Conservation (phyloP, 192 early-diverging fungal genomes). For the Coemansia umbellata region DNA sequence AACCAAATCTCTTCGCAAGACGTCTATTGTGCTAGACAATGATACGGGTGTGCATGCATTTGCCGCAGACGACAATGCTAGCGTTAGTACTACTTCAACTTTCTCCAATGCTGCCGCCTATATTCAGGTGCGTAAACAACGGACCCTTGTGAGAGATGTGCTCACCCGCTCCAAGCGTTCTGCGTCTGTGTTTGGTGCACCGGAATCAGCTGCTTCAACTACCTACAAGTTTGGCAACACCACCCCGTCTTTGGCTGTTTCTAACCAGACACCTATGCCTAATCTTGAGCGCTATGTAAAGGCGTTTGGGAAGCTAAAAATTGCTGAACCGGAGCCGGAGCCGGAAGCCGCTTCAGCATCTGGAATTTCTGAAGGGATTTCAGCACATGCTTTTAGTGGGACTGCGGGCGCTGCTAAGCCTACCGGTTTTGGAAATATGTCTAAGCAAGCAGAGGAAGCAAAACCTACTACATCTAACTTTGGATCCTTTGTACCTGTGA, state of each 20-base stretch:
- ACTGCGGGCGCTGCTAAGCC: not conserved
- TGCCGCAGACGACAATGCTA: not conserved
- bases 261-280: conserved; percentile 25
- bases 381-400: not conserved
- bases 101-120: conserved; percentile 22
- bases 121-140: conserved; percentile 25
- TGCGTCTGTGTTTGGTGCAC: conserved; percentile 14
- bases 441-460: not conserved
- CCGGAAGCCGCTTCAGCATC: conserved; percentile 5
- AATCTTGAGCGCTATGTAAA: conserved; percentile 40
- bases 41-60: not conserved
- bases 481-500: too few species aligned
- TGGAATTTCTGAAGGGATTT: not conserved
- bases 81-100: not conserved
- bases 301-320: conserved; percentile 43
- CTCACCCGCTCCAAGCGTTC: conserved; percentile 26
- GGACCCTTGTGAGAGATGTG: conserved; percentile 22
- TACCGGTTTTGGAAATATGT: not conserved
- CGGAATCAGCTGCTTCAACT: conserved; percentile 1
- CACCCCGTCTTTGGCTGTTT: not conserved
- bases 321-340: conserved; percentile 7
- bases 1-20: conserved; percentile 21
- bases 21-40: conserved; percentile 26
- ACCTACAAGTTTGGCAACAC: not conserved
- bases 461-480: not conserved